Conservation (phyloP, 345 rosid species). For the Cardamine occulta region DNA sequence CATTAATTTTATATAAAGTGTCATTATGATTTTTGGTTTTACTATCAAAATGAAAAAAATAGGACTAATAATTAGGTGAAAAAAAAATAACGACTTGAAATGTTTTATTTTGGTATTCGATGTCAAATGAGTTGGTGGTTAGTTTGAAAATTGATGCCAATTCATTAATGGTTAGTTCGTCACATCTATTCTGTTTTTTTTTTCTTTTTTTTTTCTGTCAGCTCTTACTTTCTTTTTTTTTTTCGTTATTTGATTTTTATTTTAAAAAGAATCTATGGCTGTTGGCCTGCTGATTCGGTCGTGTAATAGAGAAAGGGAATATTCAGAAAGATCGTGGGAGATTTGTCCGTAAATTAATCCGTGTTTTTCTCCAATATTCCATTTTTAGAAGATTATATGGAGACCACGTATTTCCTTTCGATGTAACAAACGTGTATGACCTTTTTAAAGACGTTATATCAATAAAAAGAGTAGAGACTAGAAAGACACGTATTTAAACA, state of each 20-base stretch:
- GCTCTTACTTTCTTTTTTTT: not conserved
- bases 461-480: constrained; percentile 2
- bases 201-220: not conserved
- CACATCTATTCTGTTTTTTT: constrained; percentile 18
- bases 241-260: not conserved
- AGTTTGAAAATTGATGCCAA: constrained; percentile 31
- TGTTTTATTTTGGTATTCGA: constrained; percentile 31
- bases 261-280: not conserved
- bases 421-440: constrained; percentile 30
- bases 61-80: constrained; percentile 13
- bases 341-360: constrained; percentile 38
- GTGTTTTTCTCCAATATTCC: constrained; percentile 35
- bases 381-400: constrained; percentile 35
- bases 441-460: not conserved
- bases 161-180: constrained; percentile 27
- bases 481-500: constrained; percentile 29
- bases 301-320: constrained; percentile 21
- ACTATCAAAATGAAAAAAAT: constrained; percentile 13
- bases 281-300: constrained; percentile 44
- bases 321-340: constrained; percentile 40
- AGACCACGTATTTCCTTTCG: constrained; percentile 37
- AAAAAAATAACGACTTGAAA: not conserved
- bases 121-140: constrained; percentile 43
- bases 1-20: constrained; percentile 40
- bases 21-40: constrained; percentile 22